Base-by-base conservation (phyloP, 2,329 filamentous ascomycete species). In the Pseudofabraea citricarpa region DNA sequence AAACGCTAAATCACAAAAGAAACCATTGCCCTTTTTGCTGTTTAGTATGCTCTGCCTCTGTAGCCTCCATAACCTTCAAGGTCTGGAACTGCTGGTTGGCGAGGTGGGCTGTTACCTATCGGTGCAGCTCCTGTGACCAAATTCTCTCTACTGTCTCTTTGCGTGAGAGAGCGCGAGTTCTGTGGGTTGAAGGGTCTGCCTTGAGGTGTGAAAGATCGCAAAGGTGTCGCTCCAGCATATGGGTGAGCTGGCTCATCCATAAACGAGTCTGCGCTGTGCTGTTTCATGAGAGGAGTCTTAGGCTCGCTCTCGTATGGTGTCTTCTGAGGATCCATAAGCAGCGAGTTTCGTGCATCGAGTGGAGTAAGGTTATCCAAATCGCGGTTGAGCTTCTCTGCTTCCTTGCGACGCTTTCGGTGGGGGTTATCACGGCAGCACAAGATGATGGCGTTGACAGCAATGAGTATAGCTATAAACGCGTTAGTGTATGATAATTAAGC, bases 381-480 rank as follows among this genome's bases (percentile, higher is more conserved):
- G 52, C 84, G 83, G 57, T 81, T 77, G 50, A 80, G 66, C 72
- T 91, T 88, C 66, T 90, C 87, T 89, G 88, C 81, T 68, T 91
- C 87, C 77, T 94, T 95, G 67, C 88, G 83, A 59, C 83, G 83
- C 74, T 85, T 85, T 52, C 86, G 82, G 66, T 97, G 91, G 4
- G 91, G 90, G 69, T 97, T 97, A 69, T 90, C 79, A 62, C 85
- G 86, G 75, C 81, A 82, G 67, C 83, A 90, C 41, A 82, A 77
- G 56, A 88, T 86, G 60, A 96, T 80, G 36, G 88, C 88, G 60
- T 97, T 97, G 70, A 90, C 87, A 9, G 79, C 77, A 55, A 98
- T 95, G 22, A 97, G 74, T 40, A 97, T 85, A 3, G 88, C n/a
- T n/a, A n/a, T n/a, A n/a, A n/a, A n/a, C n/a, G n/a, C n/a, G n/a